Conservation (phyloP, 805 yeast genomes). For the Grigorovia yakushimaensis region DNA sequence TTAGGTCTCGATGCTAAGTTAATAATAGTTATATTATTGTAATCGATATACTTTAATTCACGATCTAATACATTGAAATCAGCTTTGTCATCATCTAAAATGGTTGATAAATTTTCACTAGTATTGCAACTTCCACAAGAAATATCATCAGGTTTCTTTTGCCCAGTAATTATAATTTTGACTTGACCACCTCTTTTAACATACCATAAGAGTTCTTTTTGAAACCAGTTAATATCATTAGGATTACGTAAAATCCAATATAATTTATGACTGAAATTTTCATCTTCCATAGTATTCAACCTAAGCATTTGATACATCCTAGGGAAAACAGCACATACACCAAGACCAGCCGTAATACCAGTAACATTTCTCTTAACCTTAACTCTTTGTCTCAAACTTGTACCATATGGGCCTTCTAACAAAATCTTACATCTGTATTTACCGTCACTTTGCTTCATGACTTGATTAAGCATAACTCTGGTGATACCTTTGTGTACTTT, state of each 20-base stretch:
- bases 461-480: constrained; percentile 30
- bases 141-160: background rate
- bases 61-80: background rate
- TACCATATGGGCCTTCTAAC: constrained; percentile 60
- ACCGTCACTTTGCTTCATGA: constrained; percentile 22
- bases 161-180: constrained; percentile 2
- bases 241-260: constrained; percentile 56
- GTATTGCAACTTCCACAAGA: background rate
- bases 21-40: constrained; percentile 7
- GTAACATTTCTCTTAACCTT: constrained; percentile 31
- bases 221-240: constrained; percentile 42
- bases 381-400: constrained; percentile 28
- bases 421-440: constrained; percentile 30
- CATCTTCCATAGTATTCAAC: background rate
- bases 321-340: constrained; percentile 43
- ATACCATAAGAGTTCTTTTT: constrained; percentile 32
- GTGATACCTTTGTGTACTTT: constrained; percentile 55
- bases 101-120: background rate
- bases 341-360: constrained; percentile 44
- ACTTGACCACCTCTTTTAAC: constrained; percentile 22
- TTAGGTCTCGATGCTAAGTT: constrained; percentile 38
- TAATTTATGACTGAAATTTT: constrained; percentile 31
- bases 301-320: constrained; percentile 29
- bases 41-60: background rate
- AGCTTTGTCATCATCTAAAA: background rate